phyloP scores from a whole-genome alignment of 2,329 filamentous ascomycete species.

The Alternaria gaisen region DNA sequence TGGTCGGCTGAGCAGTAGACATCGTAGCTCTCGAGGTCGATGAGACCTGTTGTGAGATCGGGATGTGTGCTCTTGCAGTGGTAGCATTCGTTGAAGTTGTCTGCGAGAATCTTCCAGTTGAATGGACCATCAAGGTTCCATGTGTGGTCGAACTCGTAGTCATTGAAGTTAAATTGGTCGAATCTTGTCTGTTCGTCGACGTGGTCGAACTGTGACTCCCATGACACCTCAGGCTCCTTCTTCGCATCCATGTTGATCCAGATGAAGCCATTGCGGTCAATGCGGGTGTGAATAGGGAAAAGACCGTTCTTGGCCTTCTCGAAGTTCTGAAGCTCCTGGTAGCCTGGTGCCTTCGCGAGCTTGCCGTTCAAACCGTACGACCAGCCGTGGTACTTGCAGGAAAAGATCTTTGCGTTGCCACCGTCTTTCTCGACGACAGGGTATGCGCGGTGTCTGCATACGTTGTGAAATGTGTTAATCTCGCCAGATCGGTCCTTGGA shows the following conservation, averaged over 20 bases:
- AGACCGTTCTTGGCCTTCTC: slow-evolving; percentile 51
- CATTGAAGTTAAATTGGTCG: slow-evolving; percentile 44
- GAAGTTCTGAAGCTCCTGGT: slow-evolving; percentile 52
- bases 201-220: slow-evolving; percentile 42
- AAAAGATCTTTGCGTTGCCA: slow-evolving; percentile 52
- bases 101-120: slow-evolving; percentile 52
- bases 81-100: slow-evolving; percentile 74
- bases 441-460: slow-evolving; percentile 58
- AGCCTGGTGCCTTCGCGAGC: slow-evolving; percentile 56
- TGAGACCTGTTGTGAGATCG: slow-evolving; percentile 63
- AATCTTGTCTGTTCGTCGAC: slow-evolving; percentile 48
- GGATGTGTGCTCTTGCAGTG: slow-evolving; percentile 69
- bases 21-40: slow-evolving; percentile 64
- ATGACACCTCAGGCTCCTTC: slow-evolving; percentile 40
- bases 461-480: slow-evolving; percentile 56
- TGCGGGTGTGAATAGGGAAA: slow-evolving; percentile 46
- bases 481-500: slow-evolving; percentile 50
- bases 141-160: slow-evolving; percentile 59
- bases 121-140: slow-evolving; percentile 44
- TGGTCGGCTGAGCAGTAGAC: slow-evolving; percentile 42
- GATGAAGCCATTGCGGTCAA: slow-evolving; percentile 46
- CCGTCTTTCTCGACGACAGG: slow-evolving; percentile 51
- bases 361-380: slow-evolving; percentile 56
- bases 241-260: slow-evolving; percentile 51
- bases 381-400: slow-evolving; percentile 59